These are phyloP conservation scores for Neonectria hederae DNA, from an alignment of 2,329 filamentous ascomycete genomes.

Conservation along the genomic window DNA sequence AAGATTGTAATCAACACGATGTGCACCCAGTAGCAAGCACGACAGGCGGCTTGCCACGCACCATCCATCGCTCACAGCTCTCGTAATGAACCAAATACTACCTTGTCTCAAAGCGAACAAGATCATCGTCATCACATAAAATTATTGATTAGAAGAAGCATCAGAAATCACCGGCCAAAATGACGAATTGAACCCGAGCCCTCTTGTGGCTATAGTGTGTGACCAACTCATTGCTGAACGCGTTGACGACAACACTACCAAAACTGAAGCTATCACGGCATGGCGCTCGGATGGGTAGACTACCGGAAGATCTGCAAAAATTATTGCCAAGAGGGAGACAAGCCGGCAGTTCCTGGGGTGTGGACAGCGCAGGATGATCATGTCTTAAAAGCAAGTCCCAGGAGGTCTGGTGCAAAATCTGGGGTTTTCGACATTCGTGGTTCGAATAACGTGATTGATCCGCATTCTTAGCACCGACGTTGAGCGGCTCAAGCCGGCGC, in stretches of 20 bases:
- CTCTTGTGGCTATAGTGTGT: conserved; percentile 12
- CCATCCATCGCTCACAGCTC: conserved; percentile 5
- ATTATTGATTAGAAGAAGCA: conserved; percentile 9
- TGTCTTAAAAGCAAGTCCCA: conserved; percentile 1
- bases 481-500: conserved; percentile 18
- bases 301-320: conserved; percentile 26
- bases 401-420: conserved; percentile 19
- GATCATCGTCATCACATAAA: conserved; percentile 25
- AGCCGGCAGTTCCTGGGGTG: neutral
- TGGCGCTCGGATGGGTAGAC: neutral
- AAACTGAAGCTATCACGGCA: conserved; percentile 6
- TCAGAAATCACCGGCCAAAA: conserved; percentile 11
- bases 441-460: conserved; percentile 36
- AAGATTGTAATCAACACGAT: neutral
- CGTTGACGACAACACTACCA: neutral
- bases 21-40: neutral
- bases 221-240: neutral
- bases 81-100: neutral
- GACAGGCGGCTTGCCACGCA: neutral
- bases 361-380: neutral
- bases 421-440: conserved; percentile 36
- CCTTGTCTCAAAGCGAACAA: conserved; percentile 18
- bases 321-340: conserved; percentile 31
- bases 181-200: conserved; percentile 21
- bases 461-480: conserved; percentile 23